Base-by-base conservation (phyloP, 1,139 yeast species). In the Blastobotrys persicus region DNA sequence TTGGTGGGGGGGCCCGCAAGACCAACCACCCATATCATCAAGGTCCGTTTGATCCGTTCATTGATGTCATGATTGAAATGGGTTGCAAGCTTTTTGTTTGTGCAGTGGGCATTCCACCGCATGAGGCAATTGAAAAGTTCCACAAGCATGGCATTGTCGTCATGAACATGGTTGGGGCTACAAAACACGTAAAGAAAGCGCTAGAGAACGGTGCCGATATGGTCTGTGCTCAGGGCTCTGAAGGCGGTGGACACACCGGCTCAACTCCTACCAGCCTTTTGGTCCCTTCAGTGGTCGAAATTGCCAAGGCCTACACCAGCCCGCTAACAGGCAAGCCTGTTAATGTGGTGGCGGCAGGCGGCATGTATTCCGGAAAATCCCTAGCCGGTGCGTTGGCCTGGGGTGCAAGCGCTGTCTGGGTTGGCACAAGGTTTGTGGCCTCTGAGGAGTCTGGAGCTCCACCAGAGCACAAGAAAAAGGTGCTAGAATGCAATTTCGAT, bases 181-280 rank as follows among this genome's bases (percentile, higher is more conserved):
- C 73, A 2, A 75, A 77, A 12, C 74, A 75, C 7, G 53, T 59
- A 20, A 78, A 75, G 56, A 77, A 75, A 0, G 46, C 59, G n/a
- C 45, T 55, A 1, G 72, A 69, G 1, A 17, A 46, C 3, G 44
- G 45, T 4, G 34, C 35, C 7, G 76, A 73, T 54, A 76, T 75
- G n/a, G 55, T 76, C n/a, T 63, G 74, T 28, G 66, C 71, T 38
- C 80, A 76, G 57, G 80, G 80, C 2, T 72, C 68, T 50, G 80
- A 76, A 57, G 80, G 80, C 2, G 80, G 80, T 20, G 80, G 80
- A 1, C 80, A 76, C 56, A 62, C 80, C 34, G 80, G 79, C 0
- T 47, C 55, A 17, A 50, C 56, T 12, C 60, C 62, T 1, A 47
- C 58, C 20, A 43, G 54, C 7, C 49, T 49, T 7, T 50, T 51